Conservation (phyloP, 805 yeast genomes). For the Candida hispaniensis region DNA sequence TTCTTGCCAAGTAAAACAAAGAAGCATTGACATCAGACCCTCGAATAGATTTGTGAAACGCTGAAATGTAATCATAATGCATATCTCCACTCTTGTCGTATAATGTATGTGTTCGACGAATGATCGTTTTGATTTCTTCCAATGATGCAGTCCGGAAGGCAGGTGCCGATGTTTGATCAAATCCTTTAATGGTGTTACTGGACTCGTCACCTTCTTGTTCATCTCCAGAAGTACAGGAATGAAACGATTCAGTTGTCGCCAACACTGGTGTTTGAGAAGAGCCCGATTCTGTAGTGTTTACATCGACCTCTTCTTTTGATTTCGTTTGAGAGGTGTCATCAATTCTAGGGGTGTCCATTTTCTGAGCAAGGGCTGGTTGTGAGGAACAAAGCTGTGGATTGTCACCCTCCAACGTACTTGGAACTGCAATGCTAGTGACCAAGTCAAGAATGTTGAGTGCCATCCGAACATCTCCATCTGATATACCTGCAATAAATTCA, state of each 20-base stretch:
- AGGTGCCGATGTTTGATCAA: constrained; percentile 7
- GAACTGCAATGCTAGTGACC: constrained; percentile 19
- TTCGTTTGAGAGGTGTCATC: background rate
- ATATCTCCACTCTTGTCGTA: constrained; percentile 85
- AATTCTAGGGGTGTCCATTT: constrained; percentile 12
- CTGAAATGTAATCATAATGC: constrained; percentile 92
- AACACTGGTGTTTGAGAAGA: too few relatives aligned
- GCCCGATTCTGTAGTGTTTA: too few relatives aligned
- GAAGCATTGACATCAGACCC: constrained; percentile 90
- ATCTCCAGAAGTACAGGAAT: constrained; percentile 1
- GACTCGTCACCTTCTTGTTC: background rate
- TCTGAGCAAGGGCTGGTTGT: too few relatives aligned
- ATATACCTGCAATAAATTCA: constrained; percentile 56
- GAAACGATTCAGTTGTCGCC: too few relatives aligned
- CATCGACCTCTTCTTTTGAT: too few relatives aligned
- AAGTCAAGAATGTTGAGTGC: constrained; percentile 75
- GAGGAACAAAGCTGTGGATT: too few relatives aligned
- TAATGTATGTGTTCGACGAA: constrained; percentile 44
- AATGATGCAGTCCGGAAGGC: constrained; percentile 1
- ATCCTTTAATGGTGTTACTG: too few relatives aligned
- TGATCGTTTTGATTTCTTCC: constrained; percentile 31
- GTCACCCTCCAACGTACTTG: too few relatives aligned
- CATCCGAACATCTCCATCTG: constrained; percentile 83
- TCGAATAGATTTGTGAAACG: constrained; percentile 85
- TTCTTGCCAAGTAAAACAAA: constrained; percentile 70